phyloP scores from a whole-genome alignment of 2,329 filamentous ascomycete genomes.

The Microdochium bolleyi region DNA sequence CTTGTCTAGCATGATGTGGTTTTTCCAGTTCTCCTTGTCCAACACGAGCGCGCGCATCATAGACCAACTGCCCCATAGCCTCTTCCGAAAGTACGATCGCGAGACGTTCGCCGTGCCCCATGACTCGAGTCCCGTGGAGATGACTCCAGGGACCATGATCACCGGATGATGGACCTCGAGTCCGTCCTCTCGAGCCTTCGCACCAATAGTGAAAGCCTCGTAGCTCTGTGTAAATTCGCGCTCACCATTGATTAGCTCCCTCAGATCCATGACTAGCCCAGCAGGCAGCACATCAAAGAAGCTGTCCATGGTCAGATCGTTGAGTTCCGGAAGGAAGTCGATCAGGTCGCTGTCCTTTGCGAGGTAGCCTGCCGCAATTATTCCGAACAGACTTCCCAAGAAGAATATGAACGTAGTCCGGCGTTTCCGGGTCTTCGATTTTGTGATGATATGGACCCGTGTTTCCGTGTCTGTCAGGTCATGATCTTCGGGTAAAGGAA shows the following conservation, averaged over 20 bases:
- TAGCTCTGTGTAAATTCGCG: constrained; percentile 77
- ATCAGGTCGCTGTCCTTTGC: constrained; percentile 85
- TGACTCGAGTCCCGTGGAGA: constrained; percentile 92
- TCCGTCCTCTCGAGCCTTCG: constrained; percentile 75
- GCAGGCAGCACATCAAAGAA: constrained; percentile 83
- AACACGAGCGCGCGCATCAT: constrained; percentile 96
- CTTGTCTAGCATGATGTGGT: constrained; percentile 94
- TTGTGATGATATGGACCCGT: constrained; percentile 30
- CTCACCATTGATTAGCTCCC: constrained; percentile 79
- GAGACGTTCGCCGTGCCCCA: constrained; percentile 88
- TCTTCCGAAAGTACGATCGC: constrained; percentile 84
- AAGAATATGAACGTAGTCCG: constrained; percentile 77
- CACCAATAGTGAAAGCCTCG: constrained; percentile 86
- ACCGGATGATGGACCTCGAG: constrained; percentile 77
- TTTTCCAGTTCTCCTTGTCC: constrained; percentile 93
- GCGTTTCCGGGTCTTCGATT: constrained; percentile 50
- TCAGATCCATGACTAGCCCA: constrained; percentile 76
- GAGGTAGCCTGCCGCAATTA: constrained; percentile 84
- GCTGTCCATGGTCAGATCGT: constrained; percentile 74
- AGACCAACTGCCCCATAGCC: constrained; percentile 95
- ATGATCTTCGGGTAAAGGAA: constrained; percentile 19
- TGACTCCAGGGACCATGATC: constrained; percentile 96
- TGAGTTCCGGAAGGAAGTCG: constrained; percentile 57
- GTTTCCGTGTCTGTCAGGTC: constrained; percentile 21
- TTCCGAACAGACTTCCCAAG: constrained; percentile 81